phyloP scores from a whole-genome alignment of 1,139 yeast genomes.

The Nakaseomyces sp. region DNA sequence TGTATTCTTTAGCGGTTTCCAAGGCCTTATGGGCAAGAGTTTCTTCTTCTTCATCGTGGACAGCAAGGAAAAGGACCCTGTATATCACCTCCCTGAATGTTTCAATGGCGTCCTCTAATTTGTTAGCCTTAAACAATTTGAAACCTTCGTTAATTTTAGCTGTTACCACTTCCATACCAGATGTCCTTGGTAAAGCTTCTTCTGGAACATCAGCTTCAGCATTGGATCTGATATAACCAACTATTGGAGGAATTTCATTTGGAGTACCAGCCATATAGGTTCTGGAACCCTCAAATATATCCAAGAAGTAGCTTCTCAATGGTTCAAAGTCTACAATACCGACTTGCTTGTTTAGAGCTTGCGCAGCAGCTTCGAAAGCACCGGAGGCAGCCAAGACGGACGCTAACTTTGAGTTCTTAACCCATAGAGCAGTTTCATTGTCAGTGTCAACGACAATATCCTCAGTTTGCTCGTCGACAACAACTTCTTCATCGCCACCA shows the following conservation, averaged over 20 bases:
- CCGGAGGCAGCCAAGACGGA: constrained; percentile 96
- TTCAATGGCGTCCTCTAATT: constrained; percentile 69
- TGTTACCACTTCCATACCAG: constrained; percentile 67
- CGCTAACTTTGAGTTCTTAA: constrained; percentile 79
- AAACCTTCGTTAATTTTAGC: constrained; percentile 65
- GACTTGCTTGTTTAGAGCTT: constrained; percentile 77
- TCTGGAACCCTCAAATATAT: constrained; percentile 74
- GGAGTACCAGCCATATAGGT: constrained; percentile 67
- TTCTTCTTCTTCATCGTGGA: constrained; percentile 65
- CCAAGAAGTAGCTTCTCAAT: constrained; percentile 68
- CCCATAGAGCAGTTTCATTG: constrained; percentile 71
- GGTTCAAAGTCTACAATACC: constrained; percentile 87
- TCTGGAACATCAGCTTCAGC: constrained; percentile 48
- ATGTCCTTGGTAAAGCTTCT: constrained; percentile 55
- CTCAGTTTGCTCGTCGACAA: constrained; percentile 38
- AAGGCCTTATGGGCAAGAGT: constrained; percentile 65
- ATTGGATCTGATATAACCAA: constrained; percentile 58
- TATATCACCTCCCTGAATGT: constrained; percentile 74
- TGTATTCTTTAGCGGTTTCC: constrained; percentile 76
- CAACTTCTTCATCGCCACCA: constrained; percentile 53
- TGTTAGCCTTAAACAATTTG: constrained; percentile 73
- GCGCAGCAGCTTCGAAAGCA: constrained; percentile 92
- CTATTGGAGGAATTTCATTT: constrained; percentile 59
- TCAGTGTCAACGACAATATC: constrained; percentile 32
- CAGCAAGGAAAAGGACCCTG: constrained; percentile 63